Conservation (phyloP, 441 rosid genomes). For the Erysimum pusillum region DNA sequence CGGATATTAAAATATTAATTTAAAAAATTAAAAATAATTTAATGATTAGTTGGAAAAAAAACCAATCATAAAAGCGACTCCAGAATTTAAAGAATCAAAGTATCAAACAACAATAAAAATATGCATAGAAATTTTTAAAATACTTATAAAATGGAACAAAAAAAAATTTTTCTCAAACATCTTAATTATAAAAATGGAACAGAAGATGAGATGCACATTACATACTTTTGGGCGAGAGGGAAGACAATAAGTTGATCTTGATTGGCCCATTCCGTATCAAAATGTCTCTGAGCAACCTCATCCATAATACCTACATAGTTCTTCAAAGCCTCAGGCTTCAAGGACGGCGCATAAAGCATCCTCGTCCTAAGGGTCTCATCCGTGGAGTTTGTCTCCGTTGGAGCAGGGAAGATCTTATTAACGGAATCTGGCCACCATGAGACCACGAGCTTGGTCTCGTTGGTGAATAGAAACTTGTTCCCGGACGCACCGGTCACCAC, state of each 20-base stretch:
- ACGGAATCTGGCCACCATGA: conserved; percentile 65
- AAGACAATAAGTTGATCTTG: conserved; percentile 45
- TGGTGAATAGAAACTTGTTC: conserved; percentile 70
- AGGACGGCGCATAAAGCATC: conserved; percentile 44
- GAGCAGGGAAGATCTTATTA: conserved; percentile 55
- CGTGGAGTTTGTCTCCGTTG: conserved; percentile 39
- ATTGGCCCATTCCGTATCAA: conserved; percentile 47
- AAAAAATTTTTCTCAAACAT: too few relatives aligned
- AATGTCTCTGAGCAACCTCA: conserved; percentile 47
- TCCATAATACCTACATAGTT: conserved; percentile 57
- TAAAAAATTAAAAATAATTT: too few relatives aligned
- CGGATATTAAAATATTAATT: too few relatives aligned
- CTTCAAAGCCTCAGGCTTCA: conserved; percentile 54
- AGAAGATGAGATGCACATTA: too few relatives aligned
- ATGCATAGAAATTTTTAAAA: too few relatives aligned
- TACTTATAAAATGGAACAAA: too few relatives aligned
- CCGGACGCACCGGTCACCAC: conserved; percentile 59
- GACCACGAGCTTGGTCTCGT: conserved; percentile 57
- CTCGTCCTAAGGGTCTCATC: conserved; percentile 53
- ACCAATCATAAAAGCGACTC: too few relatives aligned
- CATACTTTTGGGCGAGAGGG: conserved; percentile 50
- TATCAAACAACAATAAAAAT: too few relatives aligned
- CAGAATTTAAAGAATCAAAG: too few relatives aligned
- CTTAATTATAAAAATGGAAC: too few relatives aligned
- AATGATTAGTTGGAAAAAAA: too few relatives aligned